Evolutionary conservation across 495 filamentous ascomycete species (phyloP).

Genomic region (Barbatosphaeria neglecta): DNA sequence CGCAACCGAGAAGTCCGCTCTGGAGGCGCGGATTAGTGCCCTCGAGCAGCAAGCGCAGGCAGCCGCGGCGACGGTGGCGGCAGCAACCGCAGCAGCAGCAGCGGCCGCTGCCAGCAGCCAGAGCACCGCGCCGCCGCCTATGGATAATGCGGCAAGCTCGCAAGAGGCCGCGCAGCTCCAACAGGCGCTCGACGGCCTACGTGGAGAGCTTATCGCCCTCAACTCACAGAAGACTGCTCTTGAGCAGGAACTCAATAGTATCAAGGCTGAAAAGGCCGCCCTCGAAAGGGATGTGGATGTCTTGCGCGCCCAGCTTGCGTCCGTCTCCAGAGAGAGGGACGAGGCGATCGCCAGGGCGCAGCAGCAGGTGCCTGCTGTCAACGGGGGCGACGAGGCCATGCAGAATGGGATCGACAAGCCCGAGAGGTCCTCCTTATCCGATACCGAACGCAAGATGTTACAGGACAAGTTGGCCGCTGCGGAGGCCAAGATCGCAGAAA

Average conservation of each 20-base stretch:
- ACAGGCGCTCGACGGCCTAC: conserved; percentile 47
- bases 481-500: conserved; percentile 40
- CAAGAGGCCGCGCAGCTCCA: conserved; percentile 46
- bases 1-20: conserved; percentile 20
- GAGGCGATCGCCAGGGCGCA: conserved; percentile 37
- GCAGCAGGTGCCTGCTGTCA: conserved; percentile 12
- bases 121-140: neutral
- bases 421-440: conserved; percentile 24
- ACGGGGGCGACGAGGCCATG: conserved; percentile 20
- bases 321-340: conserved; percentile 28
- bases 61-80: conserved; percentile 1
- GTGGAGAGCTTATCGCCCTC: conserved; percentile 4
- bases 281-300: conserved; percentile 35
- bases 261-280: conserved; percentile 24
- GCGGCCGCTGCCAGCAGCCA: neutral
- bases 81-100: conserved; percentile 4
- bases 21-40: conserved; percentile 23
- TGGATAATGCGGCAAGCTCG: conserved; percentile 3
- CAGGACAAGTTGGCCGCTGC: conserved; percentile 35
- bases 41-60: conserved; percentile 15
- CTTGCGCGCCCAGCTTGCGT: conserved; percentile 29
- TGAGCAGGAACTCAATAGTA: conserved; percentile 26
- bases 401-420: conserved; percentile 17
- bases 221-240: conserved; percentile 14
- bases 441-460: conserved; percentile 40